Conservation (phyloP, 2,329 filamentous ascomycete genomes). For the Conoideocrella luteorostrata region DNA sequence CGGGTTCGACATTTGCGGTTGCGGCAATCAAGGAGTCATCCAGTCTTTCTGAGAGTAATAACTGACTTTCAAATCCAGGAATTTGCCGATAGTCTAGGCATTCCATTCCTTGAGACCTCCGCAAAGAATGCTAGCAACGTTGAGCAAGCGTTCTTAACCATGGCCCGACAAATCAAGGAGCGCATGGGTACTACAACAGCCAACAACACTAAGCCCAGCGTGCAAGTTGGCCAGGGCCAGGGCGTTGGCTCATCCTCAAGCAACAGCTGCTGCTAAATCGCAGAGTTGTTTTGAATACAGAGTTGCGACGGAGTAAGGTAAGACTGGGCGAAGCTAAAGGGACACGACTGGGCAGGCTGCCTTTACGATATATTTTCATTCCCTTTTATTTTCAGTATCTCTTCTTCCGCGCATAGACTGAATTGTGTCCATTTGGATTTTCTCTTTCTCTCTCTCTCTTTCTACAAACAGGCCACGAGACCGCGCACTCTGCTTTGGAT, state of each 20-base stretch:
- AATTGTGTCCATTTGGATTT: constrained; percentile 28
- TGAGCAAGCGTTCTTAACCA: constrained; percentile 98
- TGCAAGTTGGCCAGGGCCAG: constrained; percentile 91
- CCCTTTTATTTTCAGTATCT: constrained; percentile 19
- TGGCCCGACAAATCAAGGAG: constrained; percentile 99
- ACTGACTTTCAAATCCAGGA: constrained; percentile 53
- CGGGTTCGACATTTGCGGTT: too few species aligned
- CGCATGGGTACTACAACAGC: constrained; percentile 94
- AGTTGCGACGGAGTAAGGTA: constrained; percentile 5
- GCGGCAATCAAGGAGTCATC: too few species aligned
- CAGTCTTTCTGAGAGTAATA: not conserved
- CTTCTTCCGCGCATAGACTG: constrained; percentile 30
- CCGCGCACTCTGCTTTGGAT: constrained; percentile 13
- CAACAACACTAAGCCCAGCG: constrained; percentile 97
- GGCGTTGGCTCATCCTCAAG: constrained; percentile 83
- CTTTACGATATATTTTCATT: constrained; percentile 17
- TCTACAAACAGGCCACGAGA: constrained; percentile 8
- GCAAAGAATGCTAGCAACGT: constrained; percentile 99
- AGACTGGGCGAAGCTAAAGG: constrained; percentile 16
- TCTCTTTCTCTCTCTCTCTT: constrained; percentile 12
- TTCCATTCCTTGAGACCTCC: constrained; percentile 98
- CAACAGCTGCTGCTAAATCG: constrained; percentile 80
- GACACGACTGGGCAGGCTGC: constrained; percentile 23
- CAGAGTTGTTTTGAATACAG: not conserved
- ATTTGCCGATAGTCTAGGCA: constrained; percentile 96